These are phyloP conservation scores for Talaromyces piceae DNA, from an alignment of 2,329 filamentous ascomycete genomes.

Conservation along the genomic window DNA sequence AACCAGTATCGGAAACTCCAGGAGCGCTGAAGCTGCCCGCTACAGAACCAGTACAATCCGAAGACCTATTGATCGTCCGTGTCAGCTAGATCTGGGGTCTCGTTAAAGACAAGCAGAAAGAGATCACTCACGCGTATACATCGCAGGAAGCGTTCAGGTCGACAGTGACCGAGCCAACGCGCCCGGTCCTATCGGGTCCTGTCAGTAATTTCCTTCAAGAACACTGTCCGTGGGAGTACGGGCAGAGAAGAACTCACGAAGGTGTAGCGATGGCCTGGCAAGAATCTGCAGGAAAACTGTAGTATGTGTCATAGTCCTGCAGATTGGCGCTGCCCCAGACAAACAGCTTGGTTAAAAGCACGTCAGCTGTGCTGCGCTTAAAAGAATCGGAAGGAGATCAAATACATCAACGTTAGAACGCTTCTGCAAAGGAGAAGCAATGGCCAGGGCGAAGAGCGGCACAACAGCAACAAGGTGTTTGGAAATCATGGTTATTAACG, in stretches of 20 bases:
- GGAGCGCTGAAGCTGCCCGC: slow-evolving; percentile 3
- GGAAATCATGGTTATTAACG: slow-evolving; percentile 1
- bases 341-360: slow-evolving; percentile 4
- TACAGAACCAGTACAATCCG: slow-evolving; percentile 4
- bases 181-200: not conserved
- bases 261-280: slow-evolving; percentile 6
- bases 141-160: slow-evolving; percentile 9
- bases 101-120: not conserved
- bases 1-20: slow-evolving; percentile 7
- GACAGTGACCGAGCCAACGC: slow-evolving; percentile 8
- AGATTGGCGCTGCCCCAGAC: slow-evolving; percentile 6
- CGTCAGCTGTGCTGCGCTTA: not conserved
- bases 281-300: slow-evolving; percentile 6
- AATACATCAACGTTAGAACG: slow-evolving; percentile 6
- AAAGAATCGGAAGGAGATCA: no score
- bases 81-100: not conserved
- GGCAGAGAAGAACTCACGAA: not conserved
- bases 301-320: slow-evolving; percentile 1
- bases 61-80: not conserved
- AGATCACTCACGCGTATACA: slow-evolving; percentile 7
- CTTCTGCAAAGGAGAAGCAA: slow-evolving; percentile 1
- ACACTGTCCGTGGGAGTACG: no score
- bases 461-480: not conserved
- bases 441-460: not conserved
- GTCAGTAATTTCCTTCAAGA: no score